phyloP scores from a whole-genome alignment of 106 monocot genomes.

The Amphibolis antarctica region DNA sequence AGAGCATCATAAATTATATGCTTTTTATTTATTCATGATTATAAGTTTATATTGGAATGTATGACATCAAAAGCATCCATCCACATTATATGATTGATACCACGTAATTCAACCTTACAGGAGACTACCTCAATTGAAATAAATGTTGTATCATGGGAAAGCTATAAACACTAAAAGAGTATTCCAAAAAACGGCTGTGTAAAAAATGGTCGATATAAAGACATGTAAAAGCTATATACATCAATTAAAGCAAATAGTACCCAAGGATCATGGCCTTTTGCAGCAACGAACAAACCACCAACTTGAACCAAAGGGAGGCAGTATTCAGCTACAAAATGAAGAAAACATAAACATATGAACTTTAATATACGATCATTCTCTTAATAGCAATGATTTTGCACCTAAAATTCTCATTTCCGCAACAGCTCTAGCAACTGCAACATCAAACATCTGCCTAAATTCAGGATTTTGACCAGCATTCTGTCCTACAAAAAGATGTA shows the following conservation, averaged over 20 bases:
- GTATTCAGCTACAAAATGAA: conserved; percentile 58
- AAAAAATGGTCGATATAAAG: no score
- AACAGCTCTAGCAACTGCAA: conserved; percentile 93
- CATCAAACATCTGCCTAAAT: conserved; percentile 78
- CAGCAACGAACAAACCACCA: conserved; percentile 92
- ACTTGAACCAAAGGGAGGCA: conserved; percentile 93
- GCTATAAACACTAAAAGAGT: no score
- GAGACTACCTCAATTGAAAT: no score
- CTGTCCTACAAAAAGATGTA: conserved; percentile 53
- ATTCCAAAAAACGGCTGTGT: no score
- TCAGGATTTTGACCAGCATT: conserved; percentile 55
- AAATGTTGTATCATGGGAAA: no score
- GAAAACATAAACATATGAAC: not conserved
- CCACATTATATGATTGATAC: no score
- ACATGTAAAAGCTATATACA: no score
- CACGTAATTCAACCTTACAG: no score
- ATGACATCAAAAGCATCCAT: no score
- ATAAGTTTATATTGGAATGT: no score
- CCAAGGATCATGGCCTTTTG: conserved; percentile 88
- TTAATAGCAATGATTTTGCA: conserved; percentile 9
- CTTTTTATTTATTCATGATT: no score
- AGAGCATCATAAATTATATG: no score
- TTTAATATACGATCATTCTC: not conserved
- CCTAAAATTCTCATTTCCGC: conserved; percentile 92
- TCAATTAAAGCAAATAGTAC: conserved; percentile 20